Evolutionary conservation across 139 green algal genomes (phyloP), one percentile per base, ranked within the genome.

Genomic region (Zygnema circumcarinatum): DNA sequence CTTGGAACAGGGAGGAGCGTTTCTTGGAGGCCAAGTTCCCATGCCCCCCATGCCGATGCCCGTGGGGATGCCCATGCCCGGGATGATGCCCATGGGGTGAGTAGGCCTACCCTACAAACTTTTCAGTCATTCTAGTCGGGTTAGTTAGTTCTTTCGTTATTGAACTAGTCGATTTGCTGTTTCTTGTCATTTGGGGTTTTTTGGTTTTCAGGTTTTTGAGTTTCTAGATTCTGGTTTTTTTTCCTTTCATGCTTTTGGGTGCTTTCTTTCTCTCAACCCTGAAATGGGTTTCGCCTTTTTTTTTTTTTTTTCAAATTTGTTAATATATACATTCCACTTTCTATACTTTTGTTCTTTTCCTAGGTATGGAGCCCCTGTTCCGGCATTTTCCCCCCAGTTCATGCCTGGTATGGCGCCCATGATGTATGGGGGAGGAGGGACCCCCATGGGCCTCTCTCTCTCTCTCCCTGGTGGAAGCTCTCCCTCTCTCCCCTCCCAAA

Each of bases 401-500:
- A 84, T 84, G 38, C 76, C 76, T 41, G 76, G 76, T 7, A 84
- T 84, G 76, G 41, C 76, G 1, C 76, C 76, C 20, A 56, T 74
- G 76, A 56, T 84, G 38, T 84, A 62, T 76, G 69, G 69, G 16
- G 69, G 69, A 16, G 11, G 35, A 22, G 69, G 69, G 35, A 78
- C 69, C 11, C 35, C 69, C 16, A 78, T 78, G 35, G 36, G 69
- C 16, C 69, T 41, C 36, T 78, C 36, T 78, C 35, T 39, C 69
- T 22, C 7, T 39, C 16, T 41, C 69, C 69, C 16, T 20, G 7
- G 36, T 39, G 69, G 35, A 11, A 84, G 39, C 22, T 62, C 39
- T n/a, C 47, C 39, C 25, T 36, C 38, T 35, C 33, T 16, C 33
- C 11, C 38, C 35, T 31, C 76, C 11, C 39, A 84, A 39, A n/a